Base-by-base conservation (phyloP, 2,329 filamentous ascomycete genomes). In the Emydomyces testavorans region DNA sequence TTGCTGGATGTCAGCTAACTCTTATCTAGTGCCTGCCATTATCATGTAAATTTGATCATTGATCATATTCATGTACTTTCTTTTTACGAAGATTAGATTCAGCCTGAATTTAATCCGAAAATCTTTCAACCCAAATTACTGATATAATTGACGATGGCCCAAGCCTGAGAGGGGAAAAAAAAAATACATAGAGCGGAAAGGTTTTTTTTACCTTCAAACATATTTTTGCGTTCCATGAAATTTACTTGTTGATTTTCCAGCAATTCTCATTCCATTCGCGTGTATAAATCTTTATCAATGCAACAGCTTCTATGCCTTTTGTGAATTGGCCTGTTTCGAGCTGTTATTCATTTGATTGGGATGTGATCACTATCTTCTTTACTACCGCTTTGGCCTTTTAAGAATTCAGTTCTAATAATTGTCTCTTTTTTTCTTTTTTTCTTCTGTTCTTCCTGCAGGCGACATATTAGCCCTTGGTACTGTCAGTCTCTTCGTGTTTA, bases 41-140 rank as follows among this genome's bases (percentile, higher is more conserved):
- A 71, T 71, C 61, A 71, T 71, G 69, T 71, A 68, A 69, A 43
- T 24, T 31, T 8, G 28, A 24, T 23, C n/a, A 36, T 38, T 8
- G 34, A n/a, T 31, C 34, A 23, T 31, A 21, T 38, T 41, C 32
- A 23, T 10, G 13, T 23, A n/a, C 29, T 28, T 21, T 36, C 21
- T 20, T 43, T 43, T n/a, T 37, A n/a, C 23, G 3, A 41, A 7
- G 16, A 31, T 36, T 43, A 18, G n/a, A 32, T 24, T 49, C 23
- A 29, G 42, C 20, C 15, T 28, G 26, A 23, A 53, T 58, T 60
- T 57, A 57, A 53, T 60, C 53, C 56, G 52, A 56, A 53, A 54
- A 56, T 50, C 51, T 46, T 52, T 54, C 51, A 54, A 49, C 50
- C n/a, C 53, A 50, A 26, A 49, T 57, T 53, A 53, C 55, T 49